Evolutionary conservation across 768 basidiomycete species (phyloP).

Genomic region (Naganishia kalamii): DNA sequence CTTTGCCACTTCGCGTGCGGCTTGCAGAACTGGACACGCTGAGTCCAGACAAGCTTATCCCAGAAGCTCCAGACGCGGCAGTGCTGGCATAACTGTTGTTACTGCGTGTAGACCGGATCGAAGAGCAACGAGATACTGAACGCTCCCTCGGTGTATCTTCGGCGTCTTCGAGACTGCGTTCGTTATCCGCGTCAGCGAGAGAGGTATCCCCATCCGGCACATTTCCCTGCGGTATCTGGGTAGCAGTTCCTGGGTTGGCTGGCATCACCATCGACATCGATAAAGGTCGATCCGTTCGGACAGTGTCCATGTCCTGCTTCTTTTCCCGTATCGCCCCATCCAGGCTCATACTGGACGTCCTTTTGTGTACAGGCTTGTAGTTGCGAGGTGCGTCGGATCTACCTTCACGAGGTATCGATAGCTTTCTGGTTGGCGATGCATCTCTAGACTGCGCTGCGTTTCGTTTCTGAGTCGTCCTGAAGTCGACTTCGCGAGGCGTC

Average conservation of each 20-base stretch:
- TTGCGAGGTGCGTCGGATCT: too few species aligned
- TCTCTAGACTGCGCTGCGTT: neutral
- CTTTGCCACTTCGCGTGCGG: conserved; percentile 26
- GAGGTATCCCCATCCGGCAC: neutral
- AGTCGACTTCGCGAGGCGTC: conserved; percentile 8
- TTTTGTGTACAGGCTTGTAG: neutral
- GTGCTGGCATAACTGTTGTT: conserved; percentile 7
- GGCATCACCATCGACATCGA: neutral
- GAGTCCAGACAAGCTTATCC: neutral
- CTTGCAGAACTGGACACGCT: conserved; percentile 2
- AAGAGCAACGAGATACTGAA: neutral
- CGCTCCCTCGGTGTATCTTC: neutral
- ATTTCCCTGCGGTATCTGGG: too few species aligned
- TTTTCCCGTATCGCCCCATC: neutral
- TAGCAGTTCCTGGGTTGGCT: neutral
- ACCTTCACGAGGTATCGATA: neutral
- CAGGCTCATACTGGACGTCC: conserved; percentile 3
- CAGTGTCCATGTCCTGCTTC: neutral
- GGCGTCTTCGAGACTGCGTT: neutral
- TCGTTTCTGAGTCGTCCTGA: neutral
- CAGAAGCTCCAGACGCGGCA: neutral
- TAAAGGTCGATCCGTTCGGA: neutral
- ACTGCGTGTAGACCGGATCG: neutral
- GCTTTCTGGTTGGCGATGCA: neutral
- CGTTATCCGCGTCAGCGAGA: neutral